A percentile compares a stretch with the other conserved stretches of the same genome.
Conservation (phyloP, 2,329 filamentous ascomycete species). For the Gnomoniopsis smithogilvyi region DNA sequence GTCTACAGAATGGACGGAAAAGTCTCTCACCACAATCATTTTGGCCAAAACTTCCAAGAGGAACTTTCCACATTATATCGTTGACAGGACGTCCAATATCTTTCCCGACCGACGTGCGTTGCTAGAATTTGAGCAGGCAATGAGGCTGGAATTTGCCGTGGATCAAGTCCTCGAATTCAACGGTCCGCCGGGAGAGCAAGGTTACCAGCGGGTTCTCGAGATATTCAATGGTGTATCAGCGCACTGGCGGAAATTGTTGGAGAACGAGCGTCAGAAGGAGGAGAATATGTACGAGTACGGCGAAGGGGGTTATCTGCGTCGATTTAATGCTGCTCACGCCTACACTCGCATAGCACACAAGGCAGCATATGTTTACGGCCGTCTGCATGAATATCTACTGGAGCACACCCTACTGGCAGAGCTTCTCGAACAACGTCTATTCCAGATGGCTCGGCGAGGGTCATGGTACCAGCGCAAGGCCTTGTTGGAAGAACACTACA, state of each 20-base stretch:
- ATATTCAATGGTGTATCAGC: conserved; percentile 73
- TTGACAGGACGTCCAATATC: conserved; percentile 85
- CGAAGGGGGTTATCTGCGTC: conserved; percentile 83
- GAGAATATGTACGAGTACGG: conserved; percentile 73
- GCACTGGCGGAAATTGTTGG: conserved; percentile 72
- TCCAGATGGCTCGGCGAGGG: conserved; percentile 80
- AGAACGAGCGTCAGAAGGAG: conserved; percentile 76
- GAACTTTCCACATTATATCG: conserved; percentile 87
- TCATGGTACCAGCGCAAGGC: conserved; percentile 97
- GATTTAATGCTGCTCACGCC: conserved; percentile 87
- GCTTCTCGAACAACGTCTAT: conserved; percentile 75
- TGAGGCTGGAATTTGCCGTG: conserved; percentile 76
- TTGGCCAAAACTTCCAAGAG: conserved; percentile 83
- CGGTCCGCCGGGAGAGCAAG: conserved; percentile 63
- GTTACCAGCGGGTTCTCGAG: conserved; percentile 64
- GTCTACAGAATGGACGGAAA: conserved; percentile 96
- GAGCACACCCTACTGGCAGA: conserved; percentile 75
- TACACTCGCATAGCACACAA: conserved; percentile 95
- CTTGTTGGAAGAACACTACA: conserved; percentile 91
- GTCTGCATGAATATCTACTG: conserved; percentile 73
- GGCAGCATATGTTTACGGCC: conserved; percentile 71
- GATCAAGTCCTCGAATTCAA: conserved; percentile 81
- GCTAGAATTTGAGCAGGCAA: conserved; percentile 84
- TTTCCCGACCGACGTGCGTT: conserved; percentile 74
- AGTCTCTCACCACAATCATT: conserved; percentile 92